Evolutionary conservation across 2,329 filamentous ascomycete genomes (phyloP), one percentile per base, ranked within the genome.

Genomic region (Beauveria sp.): DNA sequence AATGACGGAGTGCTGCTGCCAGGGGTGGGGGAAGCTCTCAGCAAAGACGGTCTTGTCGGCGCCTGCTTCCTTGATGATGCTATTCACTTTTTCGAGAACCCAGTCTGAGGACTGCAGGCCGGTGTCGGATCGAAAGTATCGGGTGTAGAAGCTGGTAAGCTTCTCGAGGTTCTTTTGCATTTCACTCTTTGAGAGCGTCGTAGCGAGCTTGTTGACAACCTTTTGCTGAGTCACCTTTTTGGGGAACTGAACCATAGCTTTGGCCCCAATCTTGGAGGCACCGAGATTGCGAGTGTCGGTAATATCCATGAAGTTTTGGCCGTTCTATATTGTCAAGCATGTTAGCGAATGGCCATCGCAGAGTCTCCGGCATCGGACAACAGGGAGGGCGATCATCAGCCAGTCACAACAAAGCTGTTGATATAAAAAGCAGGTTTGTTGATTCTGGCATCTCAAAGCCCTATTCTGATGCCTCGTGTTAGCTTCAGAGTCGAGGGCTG

Each of bases 251-350:
- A 82, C 67, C 30, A 67, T 61, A 4, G 66, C 65, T 26, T 65
- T 66, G 26, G 72, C 64, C 20, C 68, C 70, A 50, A 73, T 67
- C 67, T 67, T 71, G 61, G 72, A 72, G 59, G 79, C 69, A 62
- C 88, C 89, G 46, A 75, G 66, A 55, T 89, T 82, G 56, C 80
- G 78, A 61, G 86, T 84, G 47, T 91, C 83, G 63, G 94, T 97
- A 70, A 97, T 92, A 76, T 97, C 93, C 82, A 97, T 96, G 80
- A 97, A 97, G 69, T 87, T 89, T 66, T 87, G 81, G 69, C 92
- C 92, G 71, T 90, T 82, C 91, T 64, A 59, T 8, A 41, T 50
- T 26, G 46, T 14, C 5, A 41, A 9, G 16, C 20, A 20, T 26
- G 47, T 58, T 43, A 58, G 55, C 34, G 20, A 10, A 22, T 18